Conservation (phyloP, 1,284 basidiomycete genomes). For the Psilocybe mexicana region DNA sequence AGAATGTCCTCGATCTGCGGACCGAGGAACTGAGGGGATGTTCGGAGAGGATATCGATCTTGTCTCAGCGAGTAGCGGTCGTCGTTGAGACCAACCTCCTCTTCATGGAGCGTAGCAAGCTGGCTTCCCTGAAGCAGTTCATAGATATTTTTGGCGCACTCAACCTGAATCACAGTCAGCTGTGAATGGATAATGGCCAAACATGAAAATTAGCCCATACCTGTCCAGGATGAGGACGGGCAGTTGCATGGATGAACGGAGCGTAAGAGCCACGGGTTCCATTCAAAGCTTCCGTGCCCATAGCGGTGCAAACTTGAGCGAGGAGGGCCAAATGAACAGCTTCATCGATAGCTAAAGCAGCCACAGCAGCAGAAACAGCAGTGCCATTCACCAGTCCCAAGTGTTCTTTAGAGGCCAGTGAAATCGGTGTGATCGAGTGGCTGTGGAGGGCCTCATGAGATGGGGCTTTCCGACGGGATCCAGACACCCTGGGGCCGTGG, state of each 20-base stretch:
- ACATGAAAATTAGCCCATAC: slow-evolving; percentile 30
- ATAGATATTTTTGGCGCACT: slow-evolving; percentile 69
- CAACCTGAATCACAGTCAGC: slow-evolving; percentile 41
- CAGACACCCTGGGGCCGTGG: slow-evolving; percentile 51
- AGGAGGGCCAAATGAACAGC: slow-evolving; percentile 72
- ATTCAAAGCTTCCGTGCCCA: slow-evolving; percentile 80
- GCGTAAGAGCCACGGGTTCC: slow-evolving; percentile 74
- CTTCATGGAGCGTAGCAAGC: slow-evolving; percentile 60
- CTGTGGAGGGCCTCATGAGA: slow-evolving; percentile 63
- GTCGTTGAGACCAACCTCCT: slow-evolving; percentile 46
- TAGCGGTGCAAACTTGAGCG: slow-evolving; percentile 77
- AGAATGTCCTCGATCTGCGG: slow-evolving; percentile 85
- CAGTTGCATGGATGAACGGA: slow-evolving; percentile 77
- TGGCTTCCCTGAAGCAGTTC: slow-evolving; percentile 68
- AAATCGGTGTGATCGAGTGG: slow-evolving; percentile 65
- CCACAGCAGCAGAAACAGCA: slow-evolving; percentile 74
- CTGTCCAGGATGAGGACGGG: slow-evolving; percentile 88
- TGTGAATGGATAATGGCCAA: not conserved
- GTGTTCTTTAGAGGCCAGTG: slow-evolving; percentile 80
- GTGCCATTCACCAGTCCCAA: slow-evolving; percentile 86
- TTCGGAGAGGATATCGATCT: slow-evolving; percentile 83
- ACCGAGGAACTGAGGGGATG: slow-evolving; percentile 84
- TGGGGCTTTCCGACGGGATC: slow-evolving; percentile 54
- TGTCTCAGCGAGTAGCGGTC: slow-evolving; percentile 60
- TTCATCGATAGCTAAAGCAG: slow-evolving; percentile 69